These are phyloP conservation scores for Cystoderma amianthinum DNA, from an alignment of 768 basidiomycete species.

Conservation along the genomic window DNA sequence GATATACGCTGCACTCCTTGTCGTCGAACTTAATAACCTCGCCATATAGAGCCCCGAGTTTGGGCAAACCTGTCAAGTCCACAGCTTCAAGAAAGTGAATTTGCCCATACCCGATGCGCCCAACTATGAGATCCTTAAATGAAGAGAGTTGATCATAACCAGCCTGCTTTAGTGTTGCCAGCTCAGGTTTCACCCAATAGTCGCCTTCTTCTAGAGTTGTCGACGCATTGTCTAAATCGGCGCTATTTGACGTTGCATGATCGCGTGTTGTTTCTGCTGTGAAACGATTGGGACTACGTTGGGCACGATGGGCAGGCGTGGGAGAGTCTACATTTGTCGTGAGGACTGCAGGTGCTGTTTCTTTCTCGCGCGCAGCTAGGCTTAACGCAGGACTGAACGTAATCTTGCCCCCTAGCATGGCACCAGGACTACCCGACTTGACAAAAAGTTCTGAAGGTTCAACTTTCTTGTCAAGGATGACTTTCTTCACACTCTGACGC, in stretches of 20 bases:
- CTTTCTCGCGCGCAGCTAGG: slow-evolving; percentile 70
- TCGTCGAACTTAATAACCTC: slow-evolving; percentile 83
- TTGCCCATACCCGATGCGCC: slow-evolving; percentile 88
- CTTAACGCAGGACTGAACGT: slow-evolving; percentile 72
- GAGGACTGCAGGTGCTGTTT: slow-evolving; percentile 31
- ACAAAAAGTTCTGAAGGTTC: slow-evolving; percentile 66
- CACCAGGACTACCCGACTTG: slow-evolving; percentile 40
- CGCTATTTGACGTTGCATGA: slow-evolving; percentile 10
- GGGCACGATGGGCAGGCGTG: slow-evolving; percentile 25
- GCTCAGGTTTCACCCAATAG: slow-evolving; percentile 83
- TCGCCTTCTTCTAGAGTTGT: slow-evolving; percentile 71
- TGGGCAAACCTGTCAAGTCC: slow-evolving; percentile 80
- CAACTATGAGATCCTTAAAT: slow-evolving; percentile 76
- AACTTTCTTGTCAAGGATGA: slow-evolving; percentile 82
- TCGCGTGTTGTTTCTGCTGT: slow-evolving; percentile 26
- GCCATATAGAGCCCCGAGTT: slow-evolving; percentile 79
- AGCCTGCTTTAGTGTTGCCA: slow-evolving; percentile 62
- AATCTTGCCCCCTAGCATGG: slow-evolving; percentile 43
- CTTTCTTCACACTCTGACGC: slow-evolving; percentile 86
- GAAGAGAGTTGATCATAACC: slow-evolving; percentile 69
- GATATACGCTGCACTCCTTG: slow-evolving; percentile 91
- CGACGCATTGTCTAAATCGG: slow-evolving; percentile 16
- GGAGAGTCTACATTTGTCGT: slow-evolving; percentile 25
- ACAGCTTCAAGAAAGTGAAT: slow-evolving; percentile 77
- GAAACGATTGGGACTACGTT: slow-evolving; percentile 35